phyloP scores from a whole-genome alignment of 2,329 filamentous ascomycete genomes.

The Exserohilum turcica region DNA sequence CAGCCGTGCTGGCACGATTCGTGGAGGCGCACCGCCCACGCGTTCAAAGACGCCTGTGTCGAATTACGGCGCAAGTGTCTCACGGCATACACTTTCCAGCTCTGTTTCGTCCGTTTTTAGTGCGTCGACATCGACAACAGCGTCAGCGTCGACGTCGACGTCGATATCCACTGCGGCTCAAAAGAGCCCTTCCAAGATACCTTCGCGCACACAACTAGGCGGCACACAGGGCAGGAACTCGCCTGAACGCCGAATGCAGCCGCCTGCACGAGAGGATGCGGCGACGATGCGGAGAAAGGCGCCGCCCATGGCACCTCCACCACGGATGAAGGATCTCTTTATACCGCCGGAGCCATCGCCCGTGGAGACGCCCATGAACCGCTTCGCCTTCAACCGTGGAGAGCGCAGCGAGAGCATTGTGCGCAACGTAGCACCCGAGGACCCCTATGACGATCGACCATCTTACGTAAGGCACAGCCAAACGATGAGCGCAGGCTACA shows the following conservation, averaged over 20 bases:
- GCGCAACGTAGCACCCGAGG: conserved; percentile 71
- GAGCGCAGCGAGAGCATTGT: conserved; percentile 64
- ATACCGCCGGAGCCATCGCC: conserved; percentile 53
- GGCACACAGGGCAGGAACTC: conserved; percentile 77
- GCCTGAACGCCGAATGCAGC: conserved; percentile 66
- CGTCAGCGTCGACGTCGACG: conserved; percentile 38
- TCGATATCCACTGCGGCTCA: conserved; percentile 16
- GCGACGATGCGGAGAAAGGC: conserved; percentile 48
- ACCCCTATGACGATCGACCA: conserved; percentile 74
- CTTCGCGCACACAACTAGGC: conserved; percentile 70
- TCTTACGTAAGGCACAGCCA: conserved; percentile 40
- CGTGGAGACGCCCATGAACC: conserved; percentile 51
- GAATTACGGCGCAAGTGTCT: conserved; percentile 44
- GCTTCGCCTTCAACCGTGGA: conserved; percentile 46
- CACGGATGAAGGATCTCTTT: conserved; percentile 88
- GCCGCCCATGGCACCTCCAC: conserved; percentile 66
- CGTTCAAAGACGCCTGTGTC: conserved; percentile 52
- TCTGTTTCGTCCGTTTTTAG: conserved; percentile 33
- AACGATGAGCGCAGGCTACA: conserved; percentile 36
- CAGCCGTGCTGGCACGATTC: conserved; percentile 48
- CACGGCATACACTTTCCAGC: conserved; percentile 45
- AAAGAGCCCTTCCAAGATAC: conserved; percentile 70
- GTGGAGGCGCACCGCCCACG: conserved; percentile 47
- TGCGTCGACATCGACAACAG: conserved; percentile 40
- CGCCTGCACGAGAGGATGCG: conserved; percentile 39